Percentiles rank a stretch among this genome's conserved stretches.
These are phyloP conservation scores for Paramecium tetraurelia DNA, from an alignment of 73 alveolate genomes.

Conservation along the genomic window DNA sequence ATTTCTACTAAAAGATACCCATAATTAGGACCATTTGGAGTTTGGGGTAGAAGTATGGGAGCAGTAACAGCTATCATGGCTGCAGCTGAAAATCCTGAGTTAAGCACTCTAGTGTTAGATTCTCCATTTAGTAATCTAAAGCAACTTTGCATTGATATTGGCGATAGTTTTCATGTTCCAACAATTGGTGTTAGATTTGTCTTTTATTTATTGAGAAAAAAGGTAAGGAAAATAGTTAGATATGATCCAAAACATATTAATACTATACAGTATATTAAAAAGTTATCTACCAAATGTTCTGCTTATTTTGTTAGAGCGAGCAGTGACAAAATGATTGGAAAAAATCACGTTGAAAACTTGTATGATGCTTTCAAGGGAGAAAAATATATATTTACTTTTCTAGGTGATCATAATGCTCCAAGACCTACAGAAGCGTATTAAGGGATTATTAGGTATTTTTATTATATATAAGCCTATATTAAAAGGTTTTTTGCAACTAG, in stretches of 20 bases:
- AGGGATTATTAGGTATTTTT: neutral
- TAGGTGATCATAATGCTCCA: slow-evolving; percentile 33
- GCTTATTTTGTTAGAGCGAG: slow-evolving; percentile 22
- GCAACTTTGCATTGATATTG: slow-evolving; percentile 38
- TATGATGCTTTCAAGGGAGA: slow-evolving; percentile 32
- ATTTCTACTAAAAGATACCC: slow-evolving; percentile 50
- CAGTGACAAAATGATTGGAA: slow-evolving; percentile 37
- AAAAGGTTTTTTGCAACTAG: slow-evolving; percentile 33
- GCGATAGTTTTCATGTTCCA: slow-evolving; percentile 45
- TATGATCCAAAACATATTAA: slow-evolving; percentile 35
- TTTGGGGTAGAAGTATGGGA: slow-evolving; percentile 97
- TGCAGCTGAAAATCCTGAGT: slow-evolving; percentile 72
- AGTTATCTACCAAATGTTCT: neutral
- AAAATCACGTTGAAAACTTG: neutral
- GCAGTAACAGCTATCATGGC: slow-evolving; percentile 89
- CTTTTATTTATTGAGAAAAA: slow-evolving; percentile 22
- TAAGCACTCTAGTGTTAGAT: slow-evolving; percentile 82
- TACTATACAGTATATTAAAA: neutral
- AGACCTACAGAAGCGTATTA: slow-evolving; percentile 24
- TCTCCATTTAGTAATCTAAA: slow-evolving; percentile 78
- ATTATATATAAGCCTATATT: neutral
- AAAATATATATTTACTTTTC: slow-evolving; percentile 13
- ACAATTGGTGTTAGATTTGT: slow-evolving; percentile 31
- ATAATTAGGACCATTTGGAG: slow-evolving; percentile 78
- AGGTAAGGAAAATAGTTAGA: neutral